Evolutionary conservation across 140 eudicot species (phyloP).

Genomic region (Stevia rebaudiana): DNA sequence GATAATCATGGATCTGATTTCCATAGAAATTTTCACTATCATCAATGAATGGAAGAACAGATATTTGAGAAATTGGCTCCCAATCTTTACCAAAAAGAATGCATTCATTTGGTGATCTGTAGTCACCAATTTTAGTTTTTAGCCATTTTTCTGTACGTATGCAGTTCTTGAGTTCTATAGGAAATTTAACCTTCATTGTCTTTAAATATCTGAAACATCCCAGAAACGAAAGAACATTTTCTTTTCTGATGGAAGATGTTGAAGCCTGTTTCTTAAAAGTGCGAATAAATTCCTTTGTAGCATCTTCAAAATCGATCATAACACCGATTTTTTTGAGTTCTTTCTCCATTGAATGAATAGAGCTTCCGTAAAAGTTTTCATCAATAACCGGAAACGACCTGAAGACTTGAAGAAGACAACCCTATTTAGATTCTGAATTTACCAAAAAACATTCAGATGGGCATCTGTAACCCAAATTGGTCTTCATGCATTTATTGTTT

Average conservation of each 20-base stretch:
- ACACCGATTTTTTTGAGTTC: conserved; percentile 46
- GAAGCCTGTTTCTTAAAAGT: conserved; percentile 41
- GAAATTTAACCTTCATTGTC: conserved; percentile 4
- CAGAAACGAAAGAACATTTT: conserved; percentile 27
- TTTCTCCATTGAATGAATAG: conserved; percentile 10
- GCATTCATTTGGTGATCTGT: conserved; percentile 45
- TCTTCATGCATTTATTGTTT: conserved; percentile 31
- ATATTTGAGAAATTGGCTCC: conserved; percentile 33
- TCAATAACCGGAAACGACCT: conserved; percentile 41
- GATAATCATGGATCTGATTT: conserved; percentile 22
- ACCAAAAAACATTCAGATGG: conserved; percentile 44
- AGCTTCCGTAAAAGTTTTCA: conserved; percentile 32
- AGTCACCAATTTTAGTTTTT: conserved; percentile 46
- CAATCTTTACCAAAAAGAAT: conserved; percentile 39
- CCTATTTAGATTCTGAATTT: conserved; percentile 43
- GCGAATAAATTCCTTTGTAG: conserved; percentile 31
- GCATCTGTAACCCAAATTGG: conserved; percentile 39
- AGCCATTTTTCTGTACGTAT: conserved; percentile 40
- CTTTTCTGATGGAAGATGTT: conserved; percentile 29
- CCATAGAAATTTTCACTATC: conserved; percentile 38
- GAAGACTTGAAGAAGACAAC: conserved; percentile 43
- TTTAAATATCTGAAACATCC: conserved; percentile 32
- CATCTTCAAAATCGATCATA: conserved; percentile 36
- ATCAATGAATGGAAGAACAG: conserved; percentile 49
- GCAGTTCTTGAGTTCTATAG: conserved; percentile 33